Conservation (phyloP, 345 rosid genomes). For the Eucalyptus virginea region DNA sequence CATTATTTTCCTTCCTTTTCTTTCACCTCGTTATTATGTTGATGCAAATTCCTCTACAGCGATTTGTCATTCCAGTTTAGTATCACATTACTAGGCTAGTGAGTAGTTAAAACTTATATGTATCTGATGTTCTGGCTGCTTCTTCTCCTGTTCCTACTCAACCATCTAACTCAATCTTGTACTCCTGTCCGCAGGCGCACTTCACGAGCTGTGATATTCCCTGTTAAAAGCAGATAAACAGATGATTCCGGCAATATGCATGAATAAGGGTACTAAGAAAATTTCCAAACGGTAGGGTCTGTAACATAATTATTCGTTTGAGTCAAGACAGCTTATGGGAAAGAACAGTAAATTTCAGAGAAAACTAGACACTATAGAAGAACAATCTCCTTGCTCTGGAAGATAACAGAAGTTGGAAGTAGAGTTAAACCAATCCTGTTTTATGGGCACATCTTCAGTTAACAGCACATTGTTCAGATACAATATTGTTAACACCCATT, state of each 20-base stretch:
- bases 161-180: slow-evolving; percentile 16
- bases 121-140: not conserved
- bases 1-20: not conserved
- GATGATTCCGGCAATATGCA: not conserved
- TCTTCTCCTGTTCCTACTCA: not conserved
- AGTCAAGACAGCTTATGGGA: not conserved
- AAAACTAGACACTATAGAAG: not conserved
- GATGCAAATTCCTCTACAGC: not conserved
- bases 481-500: not conserved
- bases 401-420: not conserved
- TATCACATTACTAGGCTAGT: not conserved
- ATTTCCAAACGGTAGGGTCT: not conserved
- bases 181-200: slow-evolving; percentile 54
- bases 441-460: not conserved
- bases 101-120: not conserved
- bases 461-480: not conserved
- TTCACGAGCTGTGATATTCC: slow-evolving; percentile 39
- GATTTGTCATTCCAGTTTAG: slow-evolving; percentile 37
- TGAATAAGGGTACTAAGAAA: not conserved
- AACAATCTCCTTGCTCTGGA: not conserved
- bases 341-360: not conserved
- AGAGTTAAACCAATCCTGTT: not conserved
- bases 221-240: slow-evolving; percentile 27
- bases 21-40: not conserved
- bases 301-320: not conserved